Base-by-base conservation (phyloP, 805 yeast species). In the Candida nanaspora region DNA sequence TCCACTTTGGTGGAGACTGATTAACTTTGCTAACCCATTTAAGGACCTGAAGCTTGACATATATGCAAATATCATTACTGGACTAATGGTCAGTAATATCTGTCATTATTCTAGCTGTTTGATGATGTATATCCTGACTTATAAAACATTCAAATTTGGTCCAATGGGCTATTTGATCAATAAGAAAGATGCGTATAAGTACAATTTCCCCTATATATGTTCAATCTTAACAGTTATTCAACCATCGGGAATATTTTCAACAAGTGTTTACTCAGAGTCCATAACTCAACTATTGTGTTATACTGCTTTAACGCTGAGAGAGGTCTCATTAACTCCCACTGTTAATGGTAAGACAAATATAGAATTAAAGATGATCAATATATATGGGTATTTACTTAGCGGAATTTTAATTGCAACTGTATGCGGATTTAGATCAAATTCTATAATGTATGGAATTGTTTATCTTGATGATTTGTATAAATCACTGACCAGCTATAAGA, bases 191-290 rank as follows among this genome's bases (percentile, higher is more conserved):
- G 34, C 16, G 37, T 42, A 23, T 50, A 35, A 26, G 13, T 18
- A 16, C 9, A 35, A 25, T 18, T 26, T 31, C 10, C 37, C 59
- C 2, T 41, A 36, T 23, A 29, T 43, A 6, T 44, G 57, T 16
- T 46, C 62, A 25, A 39, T 65, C 5, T 41, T 83, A 14, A 80
- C 74, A 45, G 57, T 79, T 1, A 43, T 82, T n/a, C 76, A 83
- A 16, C 87, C 95, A 2, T 88, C 86, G 1, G 95, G 95, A 1
- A 72, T 87, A 0, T 91, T 88, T 53, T 64, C 86, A 32, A 68
- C 82, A 0, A 72, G 80, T 1, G 77, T 85, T 2, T 91, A 89
- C 57, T 70, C 94, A 0, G 98, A 91, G 61, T 74, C 87, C 18
- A 49, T 74, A 15, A 79, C 87, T 30, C 80, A 86, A 20, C 60